These are phyloP conservation scores for Pascua guehoae DNA, from an alignment of 1,284 basidiomycete species.

Conservation along the genomic window DNA sequence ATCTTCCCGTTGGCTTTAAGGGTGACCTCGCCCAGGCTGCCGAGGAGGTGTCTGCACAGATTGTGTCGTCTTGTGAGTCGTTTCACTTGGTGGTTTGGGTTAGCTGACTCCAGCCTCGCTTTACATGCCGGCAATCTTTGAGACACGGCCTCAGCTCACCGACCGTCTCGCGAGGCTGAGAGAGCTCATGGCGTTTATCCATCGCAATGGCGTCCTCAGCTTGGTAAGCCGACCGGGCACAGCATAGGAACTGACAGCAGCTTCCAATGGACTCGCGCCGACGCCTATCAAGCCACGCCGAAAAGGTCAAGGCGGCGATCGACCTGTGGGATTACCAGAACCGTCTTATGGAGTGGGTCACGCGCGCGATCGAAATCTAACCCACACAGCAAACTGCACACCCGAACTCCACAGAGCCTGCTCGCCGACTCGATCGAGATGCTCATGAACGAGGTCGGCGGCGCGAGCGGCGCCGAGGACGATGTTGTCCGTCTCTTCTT, in stretches of 20 bases:
- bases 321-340: constrained; percentile 84
- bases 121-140: constrained; percentile 70
- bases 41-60: constrained; percentile 51
- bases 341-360: constrained; percentile 45
- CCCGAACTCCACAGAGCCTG: constrained; percentile 38
- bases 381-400: constrained; percentile 27
- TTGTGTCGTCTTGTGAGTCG: constrained; percentile 47
- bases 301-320: constrained; percentile 76
- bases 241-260: constrained; percentile 49
- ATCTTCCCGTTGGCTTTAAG: constrained; percentile 46
- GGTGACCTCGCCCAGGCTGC: constrained; percentile 54
- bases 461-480: constrained; percentile 57
- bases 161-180: constrained; percentile 71
- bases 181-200: constrained; percentile 82
- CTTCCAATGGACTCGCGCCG: constrained; percentile 76
- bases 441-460: constrained; percentile 31
- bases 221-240: constrained; percentile 55
- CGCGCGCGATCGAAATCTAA: background rate
- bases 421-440: constrained; percentile 48
- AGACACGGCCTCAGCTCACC: constrained; percentile 73
- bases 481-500: constrained; percentile 85
- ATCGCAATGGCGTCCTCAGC: constrained; percentile 70
- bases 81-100: no score
- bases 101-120: constrained; percentile 57
- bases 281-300: constrained; percentile 75